Conservation (phyloP, 1,284 basidiomycete species). For the Puccinia sorghi region DNA sequence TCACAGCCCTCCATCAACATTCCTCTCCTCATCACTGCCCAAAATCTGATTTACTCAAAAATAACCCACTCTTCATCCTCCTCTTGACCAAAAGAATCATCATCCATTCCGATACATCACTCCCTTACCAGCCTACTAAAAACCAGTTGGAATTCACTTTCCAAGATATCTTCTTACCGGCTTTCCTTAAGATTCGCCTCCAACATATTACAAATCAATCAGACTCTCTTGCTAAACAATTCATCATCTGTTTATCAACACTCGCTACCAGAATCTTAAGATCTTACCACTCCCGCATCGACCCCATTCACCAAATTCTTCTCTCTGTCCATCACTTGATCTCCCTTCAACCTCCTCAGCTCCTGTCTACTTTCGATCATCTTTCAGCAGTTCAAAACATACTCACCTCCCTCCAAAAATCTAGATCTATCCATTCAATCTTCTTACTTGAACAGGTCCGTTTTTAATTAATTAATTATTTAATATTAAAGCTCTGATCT, state of each 20-base stretch:
- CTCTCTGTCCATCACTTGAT: not conserved
- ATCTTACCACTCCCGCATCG: not conserved
- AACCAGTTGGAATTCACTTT: not conserved
- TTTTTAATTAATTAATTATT: too few species aligned
- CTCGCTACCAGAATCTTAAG: not conserved
- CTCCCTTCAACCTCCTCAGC: not conserved
- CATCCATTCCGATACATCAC: not conserved
- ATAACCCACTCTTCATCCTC: constrained; percentile 16
- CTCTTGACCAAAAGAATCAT: not conserved
- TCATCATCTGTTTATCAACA: not conserved
- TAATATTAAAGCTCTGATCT: too few species aligned
- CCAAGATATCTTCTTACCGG: not conserved
- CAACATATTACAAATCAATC: too few species aligned
- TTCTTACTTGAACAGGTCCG: not conserved
- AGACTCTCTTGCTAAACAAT: not conserved
- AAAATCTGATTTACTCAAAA: not conserved
- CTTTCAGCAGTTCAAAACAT: not conserved
- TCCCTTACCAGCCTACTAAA: not conserved
- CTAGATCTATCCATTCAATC: not conserved
- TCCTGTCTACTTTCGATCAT: not conserved
- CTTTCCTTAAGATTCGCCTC: not conserved
- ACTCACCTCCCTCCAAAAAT: not conserved
- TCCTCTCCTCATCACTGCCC: not conserved
- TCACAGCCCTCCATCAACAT: not conserved
- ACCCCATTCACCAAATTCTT: not conserved